phyloP scores from a whole-genome alignment of 352 stramenopile species.

The Phytophthora citricola region DNA sequence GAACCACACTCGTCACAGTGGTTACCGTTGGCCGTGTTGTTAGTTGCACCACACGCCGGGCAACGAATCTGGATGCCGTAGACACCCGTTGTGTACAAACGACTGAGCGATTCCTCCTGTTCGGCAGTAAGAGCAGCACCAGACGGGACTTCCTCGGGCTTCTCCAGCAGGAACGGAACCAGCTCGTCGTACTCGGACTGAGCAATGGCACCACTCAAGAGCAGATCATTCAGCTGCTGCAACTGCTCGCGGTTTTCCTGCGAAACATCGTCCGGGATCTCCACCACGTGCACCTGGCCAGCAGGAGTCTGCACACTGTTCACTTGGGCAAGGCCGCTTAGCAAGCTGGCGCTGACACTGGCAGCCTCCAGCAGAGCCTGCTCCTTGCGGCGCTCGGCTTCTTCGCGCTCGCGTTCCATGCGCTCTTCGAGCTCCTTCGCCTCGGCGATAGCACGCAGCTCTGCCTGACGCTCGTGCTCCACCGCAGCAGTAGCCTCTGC shows the following conservation, averaged over 20 bases:
- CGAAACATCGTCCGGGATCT: conserved; percentile 84
- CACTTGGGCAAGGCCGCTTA: conserved; percentile 81
- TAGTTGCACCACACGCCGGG: conserved; percentile 82
- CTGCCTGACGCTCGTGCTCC: conserved; percentile 83
- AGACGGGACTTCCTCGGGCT: conserved; percentile 58
- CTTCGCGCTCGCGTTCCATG: conserved; percentile 54
- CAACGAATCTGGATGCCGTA: conserved; percentile 91
- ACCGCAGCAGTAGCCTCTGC: conserved; percentile 79
- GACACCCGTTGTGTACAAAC: conserved; percentile 75
- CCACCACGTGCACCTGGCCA: conserved; percentile 81
- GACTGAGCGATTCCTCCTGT: conserved; percentile 84
- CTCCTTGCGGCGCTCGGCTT: conserved; percentile 73
- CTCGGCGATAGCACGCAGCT: conserved; percentile 82
- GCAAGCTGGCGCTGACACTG: conserved; percentile 76
- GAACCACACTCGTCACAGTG: conserved; percentile 88
- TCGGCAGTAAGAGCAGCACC: conserved; percentile 78
- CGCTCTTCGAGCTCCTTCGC: conserved; percentile 78
- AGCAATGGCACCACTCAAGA: conserved; percentile 83
- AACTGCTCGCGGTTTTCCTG: conserved; percentile 90
- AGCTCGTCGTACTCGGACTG: conserved; percentile 89
- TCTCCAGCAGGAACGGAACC: conserved; percentile 87
- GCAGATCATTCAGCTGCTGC: conserved; percentile 85
- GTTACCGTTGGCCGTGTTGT: conserved; percentile 91
- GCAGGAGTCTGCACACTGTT: conserved; percentile 72
- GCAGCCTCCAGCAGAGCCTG: conserved; percentile 70